Evolutionary conservation across 176 grass and related monocot genomes (phyloP).

Genomic region (Musa beccarii): DNA sequence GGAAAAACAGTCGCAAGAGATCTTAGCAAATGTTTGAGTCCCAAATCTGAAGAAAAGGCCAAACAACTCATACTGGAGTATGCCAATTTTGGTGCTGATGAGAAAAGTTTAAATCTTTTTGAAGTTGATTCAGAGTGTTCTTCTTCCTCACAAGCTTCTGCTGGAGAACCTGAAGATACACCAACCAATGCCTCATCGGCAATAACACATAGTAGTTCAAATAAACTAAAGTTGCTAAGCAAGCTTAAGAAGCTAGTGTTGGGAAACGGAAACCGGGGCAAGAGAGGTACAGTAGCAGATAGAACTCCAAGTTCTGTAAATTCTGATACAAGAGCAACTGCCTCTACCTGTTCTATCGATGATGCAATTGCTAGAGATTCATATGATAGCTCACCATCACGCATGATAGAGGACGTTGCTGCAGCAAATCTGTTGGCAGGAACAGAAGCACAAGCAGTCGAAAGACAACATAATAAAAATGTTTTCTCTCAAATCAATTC

Average conservation of each 20-base stretch:
- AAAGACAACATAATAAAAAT: neutral
- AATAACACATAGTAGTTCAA: slow-evolving; percentile 15
- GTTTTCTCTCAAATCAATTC: neutral
- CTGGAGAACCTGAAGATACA: slow-evolving; percentile 2
- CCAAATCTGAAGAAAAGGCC: slow-evolving; percentile 57
- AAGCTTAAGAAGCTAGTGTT: slow-evolving; percentile 68
- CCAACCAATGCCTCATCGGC: neutral
- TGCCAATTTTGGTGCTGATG: slow-evolving; percentile 31
- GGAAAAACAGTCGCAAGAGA: slow-evolving; percentile 30
- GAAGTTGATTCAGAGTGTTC: slow-evolving; percentile 8
- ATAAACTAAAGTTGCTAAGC: slow-evolving; percentile 49
- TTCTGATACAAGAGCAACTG: neutral
- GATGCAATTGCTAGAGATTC: neutral
- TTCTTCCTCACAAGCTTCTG: slow-evolving; percentile 29
- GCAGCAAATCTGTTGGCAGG: neutral
- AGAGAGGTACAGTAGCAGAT: neutral
- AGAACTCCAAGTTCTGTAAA: neutral
- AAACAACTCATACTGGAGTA: slow-evolving; percentile 78
- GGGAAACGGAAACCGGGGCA: neutral
- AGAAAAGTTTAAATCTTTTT: slow-evolving; percentile 17
- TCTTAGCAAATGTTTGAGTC: slow-evolving; percentile 65
- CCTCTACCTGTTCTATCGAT: neutral
- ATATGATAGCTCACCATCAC: neutral
- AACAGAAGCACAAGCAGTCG: neutral
- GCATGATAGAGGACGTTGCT: neutral